Evolutionary conservation across 2,329 filamentous ascomycete genomes (phyloP).

Genomic region (Talaromyces sp.): DNA sequence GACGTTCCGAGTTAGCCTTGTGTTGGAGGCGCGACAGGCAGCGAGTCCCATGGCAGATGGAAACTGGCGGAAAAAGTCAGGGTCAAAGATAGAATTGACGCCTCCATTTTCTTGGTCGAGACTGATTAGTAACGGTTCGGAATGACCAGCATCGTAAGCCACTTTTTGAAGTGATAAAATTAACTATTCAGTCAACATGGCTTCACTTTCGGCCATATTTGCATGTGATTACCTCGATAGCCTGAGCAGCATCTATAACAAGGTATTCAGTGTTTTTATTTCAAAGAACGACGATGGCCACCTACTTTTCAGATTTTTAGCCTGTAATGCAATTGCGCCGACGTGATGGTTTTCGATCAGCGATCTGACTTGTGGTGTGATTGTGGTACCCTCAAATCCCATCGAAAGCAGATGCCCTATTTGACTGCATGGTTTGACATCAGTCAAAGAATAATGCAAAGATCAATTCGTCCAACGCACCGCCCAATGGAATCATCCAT

Average conservation of each 20-base stretch:
- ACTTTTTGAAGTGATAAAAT: conserved; percentile 9
- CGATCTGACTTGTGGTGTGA: conserved; percentile 9
- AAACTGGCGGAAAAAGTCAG: conserved; percentile 7
- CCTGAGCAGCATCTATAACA: conserved; percentile 5
- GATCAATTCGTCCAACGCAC: not conserved
- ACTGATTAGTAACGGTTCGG: conserved; percentile 8
- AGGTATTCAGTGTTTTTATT: not conserved
- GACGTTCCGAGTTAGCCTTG: conserved; percentile 3
- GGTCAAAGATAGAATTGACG: conserved; percentile 9
- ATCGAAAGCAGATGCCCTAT: conserved; percentile 8
- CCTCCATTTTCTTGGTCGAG: conserved; percentile 11
- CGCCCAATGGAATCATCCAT: not conserved
- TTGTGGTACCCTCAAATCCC: conserved; percentile 10
- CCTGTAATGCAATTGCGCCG: conserved; percentile 6
- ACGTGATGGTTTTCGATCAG: conserved; percentile 8
- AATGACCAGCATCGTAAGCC: conserved; percentile 6
- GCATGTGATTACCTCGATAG: conserved; percentile 6
- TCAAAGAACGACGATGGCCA: no score
- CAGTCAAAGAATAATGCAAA: not conserved
- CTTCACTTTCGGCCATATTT: not conserved
- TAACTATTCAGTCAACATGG: not conserved
- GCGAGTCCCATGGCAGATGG: conserved; percentile 10
- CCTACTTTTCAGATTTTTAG: conserved; percentile 8
- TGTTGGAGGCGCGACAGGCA: conserved; percentile 3
- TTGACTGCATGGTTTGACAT: not conserved